Percentiles rank a stretch among this genome's conserved stretches.
Evolutionary conservation across 371 early-diverging fungal species (phyloP).

Genomic region (Basidiobolus meristosporus): DNA sequence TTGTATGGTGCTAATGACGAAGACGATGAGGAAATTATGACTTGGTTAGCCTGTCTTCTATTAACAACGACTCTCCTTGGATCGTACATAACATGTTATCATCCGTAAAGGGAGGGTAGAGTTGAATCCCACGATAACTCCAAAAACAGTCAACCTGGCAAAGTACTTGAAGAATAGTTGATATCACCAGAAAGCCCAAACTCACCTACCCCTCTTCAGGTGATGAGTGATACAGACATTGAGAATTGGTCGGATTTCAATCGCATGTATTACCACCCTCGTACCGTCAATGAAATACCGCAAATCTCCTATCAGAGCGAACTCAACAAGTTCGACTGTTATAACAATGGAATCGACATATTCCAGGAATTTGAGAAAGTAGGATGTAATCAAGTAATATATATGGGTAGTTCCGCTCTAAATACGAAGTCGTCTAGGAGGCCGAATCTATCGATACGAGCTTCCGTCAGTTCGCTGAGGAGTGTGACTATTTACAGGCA

Average conservation of each 20-base stretch:
- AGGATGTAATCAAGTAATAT: neutral
- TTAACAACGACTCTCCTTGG: no score
- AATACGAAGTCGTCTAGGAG: constrained; percentile 8
- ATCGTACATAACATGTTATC: no score
- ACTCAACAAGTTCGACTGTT: constrained; percentile 46
- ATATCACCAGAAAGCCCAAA: no score
- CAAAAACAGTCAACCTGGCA: no score
- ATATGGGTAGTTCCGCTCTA: neutral
- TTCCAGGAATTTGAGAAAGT: constrained; percentile 36
- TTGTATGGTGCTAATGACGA: no score
- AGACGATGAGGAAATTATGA: no score
- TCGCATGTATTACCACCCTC: constrained; percentile 51
- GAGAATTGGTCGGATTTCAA: constrained; percentile 70
- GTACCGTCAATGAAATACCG: constrained; percentile 32
- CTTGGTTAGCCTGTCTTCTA: no score
- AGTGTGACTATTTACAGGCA: constrained; percentile 62
- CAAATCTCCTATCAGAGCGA: constrained; percentile 42
- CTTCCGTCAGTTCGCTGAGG: constrained; percentile 62
- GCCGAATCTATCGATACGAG: constrained; percentile 48
- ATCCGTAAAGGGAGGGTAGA: no score
- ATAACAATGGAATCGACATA: constrained; percentile 45
- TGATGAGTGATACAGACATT: constrained; percentile 8
- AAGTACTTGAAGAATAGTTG: no score
- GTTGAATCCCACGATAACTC: no score
- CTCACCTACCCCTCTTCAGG: no score